Evolutionary conservation across 2,329 filamentous ascomycete species (phyloP), one percentile per base, ranked within the genome.

Genomic region (Penicillium crustosum): DNA sequence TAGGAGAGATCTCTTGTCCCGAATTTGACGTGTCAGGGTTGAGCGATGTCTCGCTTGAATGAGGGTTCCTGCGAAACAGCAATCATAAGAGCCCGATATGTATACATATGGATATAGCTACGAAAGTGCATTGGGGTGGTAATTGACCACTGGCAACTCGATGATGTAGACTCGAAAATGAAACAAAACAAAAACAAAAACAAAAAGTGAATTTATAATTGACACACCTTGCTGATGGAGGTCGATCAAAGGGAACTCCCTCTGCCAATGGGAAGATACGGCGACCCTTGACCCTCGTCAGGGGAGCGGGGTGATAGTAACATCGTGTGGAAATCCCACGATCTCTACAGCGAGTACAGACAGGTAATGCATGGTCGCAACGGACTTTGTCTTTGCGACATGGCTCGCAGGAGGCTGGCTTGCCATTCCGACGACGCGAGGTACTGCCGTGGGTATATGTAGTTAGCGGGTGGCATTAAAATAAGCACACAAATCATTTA

Each of bases 221-320:
- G 25, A 57, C 58, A 23, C 36, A 62, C 58, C 49, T 51, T 27
- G 44, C 27, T 27, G 33, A 56, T 43, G 49, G 33, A n/a, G 53
- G 50, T 49, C 57, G 53, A 39, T 59, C 60, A 48, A 59, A 59
- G 2, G 56, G 59, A 0, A 59, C 60, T 29, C 58, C 59, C 21
- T 63, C 60, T 25, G 50, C 42, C 47, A 61, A 35, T 23, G 58
- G 56, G 35, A 59, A 47, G 10, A 49, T 53, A 41, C 48, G 62
- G 19, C 54, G 56, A 21, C 47, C 53, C 38, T 53, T 58, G 7
- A 44, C 23, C n/a, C 63, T 61, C 3, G 68, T 72, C 54, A 72
- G 53, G 4, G 71, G 70, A 15, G 70, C 69, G n/a, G 70, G 67
- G 57, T 73, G 71, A 49, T 73, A 72, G 49, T 70, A 69, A 48